A percentile compares a stretch with the other conserved stretches of the same genome.
Evolutionary conservation across 805 yeast genomes (phyloP).

Genomic region (Scheffersomyces spartinae): DNA sequence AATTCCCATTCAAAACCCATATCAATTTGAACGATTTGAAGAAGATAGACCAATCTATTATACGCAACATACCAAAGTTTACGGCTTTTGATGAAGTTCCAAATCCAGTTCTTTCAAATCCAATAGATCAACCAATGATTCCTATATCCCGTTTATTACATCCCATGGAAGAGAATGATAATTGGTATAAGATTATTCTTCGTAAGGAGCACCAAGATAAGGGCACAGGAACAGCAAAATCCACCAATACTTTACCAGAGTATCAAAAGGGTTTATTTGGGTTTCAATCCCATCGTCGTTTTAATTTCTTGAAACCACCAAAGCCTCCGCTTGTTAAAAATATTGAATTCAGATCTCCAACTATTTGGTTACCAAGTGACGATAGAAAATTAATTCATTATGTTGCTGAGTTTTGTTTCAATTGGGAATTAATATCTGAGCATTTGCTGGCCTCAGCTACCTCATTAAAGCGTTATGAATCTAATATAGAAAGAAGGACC

Average conservation of each 20-base stretch:
- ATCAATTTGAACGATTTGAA: constrained; percentile 30
- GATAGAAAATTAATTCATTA: constrained; percentile 70
- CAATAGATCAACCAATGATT: constrained; percentile 24
- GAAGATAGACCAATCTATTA: constrained; percentile 34
- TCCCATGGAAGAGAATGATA: constrained; percentile 52
- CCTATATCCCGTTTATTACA: constrained; percentile 58
- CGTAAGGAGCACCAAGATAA: constrained; percentile 17
- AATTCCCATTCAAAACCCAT: constrained; percentile 35
- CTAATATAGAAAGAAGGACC: constrained; percentile 89
- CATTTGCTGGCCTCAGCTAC: constrained; percentile 60
- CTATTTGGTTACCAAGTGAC: constrained; percentile 94
- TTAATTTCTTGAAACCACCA: constrained; percentile 72
- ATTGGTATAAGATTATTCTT: constrained; percentile 47
- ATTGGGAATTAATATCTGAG: constrained; percentile 87
- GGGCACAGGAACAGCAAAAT: constrained; percentile 26
- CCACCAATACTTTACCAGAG: constrained; percentile 25
- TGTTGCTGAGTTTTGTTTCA: constrained; percentile 78
- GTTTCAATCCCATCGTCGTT: constrained; percentile 36
- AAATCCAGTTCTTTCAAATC: constrained; percentile 9
- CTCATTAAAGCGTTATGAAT: constrained; percentile 47
- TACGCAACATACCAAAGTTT: constrained; percentile 36
- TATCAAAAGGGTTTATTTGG: constrained; percentile 53
- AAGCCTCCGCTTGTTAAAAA: constrained; percentile 78
- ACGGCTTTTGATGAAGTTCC: constrained; percentile 32
- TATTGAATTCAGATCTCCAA: constrained; percentile 76